Evolutionary conservation across 2,329 filamentous ascomycete species (phyloP).

Genomic region (Lasiodiplodia sp.): DNA sequence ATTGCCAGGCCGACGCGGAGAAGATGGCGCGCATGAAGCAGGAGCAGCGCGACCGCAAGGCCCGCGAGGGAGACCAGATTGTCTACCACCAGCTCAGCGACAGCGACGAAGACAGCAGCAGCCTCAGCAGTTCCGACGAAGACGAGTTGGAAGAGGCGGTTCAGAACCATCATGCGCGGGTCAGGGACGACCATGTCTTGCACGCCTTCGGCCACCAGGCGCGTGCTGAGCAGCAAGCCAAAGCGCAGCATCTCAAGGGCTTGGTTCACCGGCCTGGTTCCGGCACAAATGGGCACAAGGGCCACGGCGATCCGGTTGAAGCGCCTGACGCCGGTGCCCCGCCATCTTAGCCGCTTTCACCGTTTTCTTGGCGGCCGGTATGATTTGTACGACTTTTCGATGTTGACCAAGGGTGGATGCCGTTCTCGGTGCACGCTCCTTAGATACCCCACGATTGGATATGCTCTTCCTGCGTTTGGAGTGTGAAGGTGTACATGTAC

Average conservation of each 20-base stretch:
- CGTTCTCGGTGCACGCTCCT: constrained; percentile 20
- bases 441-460: constrained; percentile 20
- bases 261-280: constrained; percentile 18
- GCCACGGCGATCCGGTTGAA: constrained; percentile 7
- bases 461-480: not conserved
- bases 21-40: constrained; percentile 77
- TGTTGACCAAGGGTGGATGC: not conserved
- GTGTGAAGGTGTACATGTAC: not conserved
- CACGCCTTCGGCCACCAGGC: constrained; percentile 19
- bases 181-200: constrained; percentile 22
- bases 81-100: constrained; percentile 62
- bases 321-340: constrained; percentile 4
- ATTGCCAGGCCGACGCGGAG: constrained; percentile 76
- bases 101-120: constrained; percentile 55
- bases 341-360: not conserved
- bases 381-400: not conserved
- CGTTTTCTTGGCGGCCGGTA: not conserved
- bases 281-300: constrained; percentile 17
- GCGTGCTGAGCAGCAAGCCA: constrained; percentile 22
- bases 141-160: constrained; percentile 60
- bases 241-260: constrained; percentile 30
- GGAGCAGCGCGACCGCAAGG: constrained; percentile 77
- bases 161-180: constrained; percentile 26
- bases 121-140: constrained; percentile 64
- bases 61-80: constrained; percentile 61